These are phyloP conservation scores for Tetrahymena borealis DNA, from an alignment of 73 alveolate genomes.

Conservation along the genomic window DNA sequence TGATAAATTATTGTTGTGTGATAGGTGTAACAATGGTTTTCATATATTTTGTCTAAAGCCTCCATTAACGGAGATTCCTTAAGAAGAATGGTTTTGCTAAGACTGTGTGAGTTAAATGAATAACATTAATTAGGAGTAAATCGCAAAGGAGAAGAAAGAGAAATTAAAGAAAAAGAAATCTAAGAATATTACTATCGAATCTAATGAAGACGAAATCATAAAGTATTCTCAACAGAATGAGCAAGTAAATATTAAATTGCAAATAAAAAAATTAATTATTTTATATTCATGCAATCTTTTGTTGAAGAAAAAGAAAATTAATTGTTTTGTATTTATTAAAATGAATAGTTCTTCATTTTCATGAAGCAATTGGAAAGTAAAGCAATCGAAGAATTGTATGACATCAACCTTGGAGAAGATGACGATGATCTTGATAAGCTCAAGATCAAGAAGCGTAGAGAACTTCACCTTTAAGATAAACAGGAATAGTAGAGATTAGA, in stretches of 20 bases:
- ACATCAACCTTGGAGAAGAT: background rate
- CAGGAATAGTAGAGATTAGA: background rate
- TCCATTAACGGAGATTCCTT: conserved; percentile 40
- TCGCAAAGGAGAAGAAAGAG: conserved; percentile 17
- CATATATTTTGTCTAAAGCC: conserved; percentile 41
- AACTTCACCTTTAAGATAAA: background rate
- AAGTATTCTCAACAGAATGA: background rate
- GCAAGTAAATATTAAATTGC: background rate
- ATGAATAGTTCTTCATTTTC: background rate
- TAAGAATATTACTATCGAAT: background rate
- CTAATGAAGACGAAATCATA: conserved; percentile 2
- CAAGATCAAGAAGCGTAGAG: background rate
- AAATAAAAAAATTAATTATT: no score
- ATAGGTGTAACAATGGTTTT: conserved; percentile 52
- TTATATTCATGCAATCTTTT: background rate
- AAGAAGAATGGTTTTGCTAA: conserved; percentile 46
- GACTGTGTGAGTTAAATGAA: conserved; percentile 31
- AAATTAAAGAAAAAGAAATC: conserved; percentile 1
- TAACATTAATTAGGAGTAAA: conserved; percentile 7
- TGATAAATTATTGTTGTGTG: conserved; percentile 41
- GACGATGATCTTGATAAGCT: background rate
- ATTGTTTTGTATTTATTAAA: background rate
- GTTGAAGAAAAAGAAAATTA: background rate
- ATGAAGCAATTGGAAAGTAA: background rate
- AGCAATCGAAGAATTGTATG: background rate